phyloP scores from a whole-genome alignment of 345 rosid genomes.

The Ceriops tagal region DNA sequence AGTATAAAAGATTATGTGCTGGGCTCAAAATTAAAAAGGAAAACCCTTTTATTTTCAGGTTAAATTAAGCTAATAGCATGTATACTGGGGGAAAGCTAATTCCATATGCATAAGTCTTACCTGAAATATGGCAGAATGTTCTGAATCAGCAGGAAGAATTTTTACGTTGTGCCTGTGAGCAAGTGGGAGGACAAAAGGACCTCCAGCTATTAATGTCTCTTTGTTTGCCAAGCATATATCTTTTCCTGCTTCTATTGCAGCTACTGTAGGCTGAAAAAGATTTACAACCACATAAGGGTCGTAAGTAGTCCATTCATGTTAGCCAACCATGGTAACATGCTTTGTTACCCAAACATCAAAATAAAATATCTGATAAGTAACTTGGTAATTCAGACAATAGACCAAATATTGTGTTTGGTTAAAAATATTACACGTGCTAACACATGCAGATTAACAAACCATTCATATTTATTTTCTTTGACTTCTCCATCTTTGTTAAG shows the following conservation, averaged over 20 bases:
- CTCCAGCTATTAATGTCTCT: slow-evolving; percentile 95
- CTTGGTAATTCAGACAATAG: not conserved
- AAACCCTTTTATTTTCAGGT: too few relatives aligned
- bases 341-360: not conserved
- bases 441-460: not conserved
- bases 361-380: slow-evolving; percentile 4
- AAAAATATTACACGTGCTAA: not conserved
- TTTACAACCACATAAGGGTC: slow-evolving; percentile 2
- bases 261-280: slow-evolving; percentile 73
- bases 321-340: slow-evolving; percentile 3
- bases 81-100: too few relatives aligned
- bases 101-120: slow-evolving; percentile 27
- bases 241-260: slow-evolving; percentile 95
- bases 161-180: slow-evolving; percentile 84
- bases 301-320: slow-evolving; percentile 11
- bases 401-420: not conserved
- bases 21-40: not conserved
- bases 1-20: slow-evolving; percentile 2
- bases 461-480: not conserved
- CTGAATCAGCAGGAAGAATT: slow-evolving; percentile 98
- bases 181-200: slow-evolving; percentile 94
- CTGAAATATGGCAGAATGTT: slow-evolving; percentile 99
- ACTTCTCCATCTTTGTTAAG: too few relatives aligned
- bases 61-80: too few relatives aligned
- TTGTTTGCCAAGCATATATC: slow-evolving; percentile 96